Evolutionary conservation across 2,329 filamentous ascomycete species (phyloP).

Genomic region (Raffaelea arxii): DNA sequence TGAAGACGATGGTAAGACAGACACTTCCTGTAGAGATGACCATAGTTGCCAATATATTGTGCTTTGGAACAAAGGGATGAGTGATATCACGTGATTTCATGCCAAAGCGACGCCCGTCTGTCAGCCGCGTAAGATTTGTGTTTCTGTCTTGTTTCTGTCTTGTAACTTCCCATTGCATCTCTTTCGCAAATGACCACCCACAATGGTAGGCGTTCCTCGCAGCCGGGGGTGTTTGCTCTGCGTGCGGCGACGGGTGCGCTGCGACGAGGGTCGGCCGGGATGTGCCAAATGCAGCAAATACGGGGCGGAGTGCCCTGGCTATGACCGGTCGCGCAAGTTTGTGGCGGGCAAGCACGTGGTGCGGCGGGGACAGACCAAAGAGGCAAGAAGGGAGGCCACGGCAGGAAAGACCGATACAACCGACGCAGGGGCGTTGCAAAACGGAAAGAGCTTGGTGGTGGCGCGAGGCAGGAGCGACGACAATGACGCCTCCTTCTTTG

Average conservation of each 20-base stretch:
- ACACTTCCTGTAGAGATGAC: too few relatives aligned
- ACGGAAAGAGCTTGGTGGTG: not conserved
- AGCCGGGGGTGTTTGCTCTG: conserved; percentile 29
- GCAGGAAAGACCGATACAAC: not conserved
- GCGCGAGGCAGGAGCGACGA: too few relatives aligned
- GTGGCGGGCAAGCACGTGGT: conserved; percentile 29
- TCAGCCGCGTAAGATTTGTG: too few relatives aligned
- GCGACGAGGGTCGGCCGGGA: conserved; percentile 32
- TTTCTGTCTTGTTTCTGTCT: too few relatives aligned
- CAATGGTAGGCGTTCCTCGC: conserved; percentile 28
- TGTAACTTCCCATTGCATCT: too few relatives aligned
- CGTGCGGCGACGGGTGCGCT: conserved; percentile 31
- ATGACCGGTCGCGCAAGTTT: conserved; percentile 28
- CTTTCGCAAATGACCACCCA: too few relatives aligned
- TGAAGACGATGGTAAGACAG: too few relatives aligned
- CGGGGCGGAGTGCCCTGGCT: conserved; percentile 28
- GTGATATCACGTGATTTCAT: not conserved
- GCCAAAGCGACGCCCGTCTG: too few relatives aligned
- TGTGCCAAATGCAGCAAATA: conserved; percentile 29
- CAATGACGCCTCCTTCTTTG: not conserved
- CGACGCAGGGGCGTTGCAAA: not conserved
- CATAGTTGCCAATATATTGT: too few relatives aligned
- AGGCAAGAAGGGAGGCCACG: not conserved
- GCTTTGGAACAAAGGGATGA: not conserved
- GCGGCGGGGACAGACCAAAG: conserved; percentile 10